Evolutionary conservation across 2,329 filamentous ascomycete species (phyloP), one percentile per base, ranked within the genome.

Genomic region (Trichoderma aggressivum): DNA sequence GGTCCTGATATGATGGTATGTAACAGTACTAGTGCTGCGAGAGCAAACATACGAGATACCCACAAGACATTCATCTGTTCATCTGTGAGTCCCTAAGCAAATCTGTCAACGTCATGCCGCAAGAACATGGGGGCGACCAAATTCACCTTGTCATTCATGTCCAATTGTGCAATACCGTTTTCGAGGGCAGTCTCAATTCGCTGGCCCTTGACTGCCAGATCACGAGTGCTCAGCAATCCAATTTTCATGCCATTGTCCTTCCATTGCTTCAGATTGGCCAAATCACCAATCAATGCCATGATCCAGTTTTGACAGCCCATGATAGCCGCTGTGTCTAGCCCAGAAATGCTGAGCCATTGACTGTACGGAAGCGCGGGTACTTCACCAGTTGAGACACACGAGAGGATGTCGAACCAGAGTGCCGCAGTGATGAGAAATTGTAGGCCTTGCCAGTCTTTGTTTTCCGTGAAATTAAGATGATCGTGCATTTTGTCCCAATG

Each of bases 241-340:
- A 12, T 21, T 53, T 53, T 3, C 14, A 53, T 24, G 3, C 47
- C 12, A 21, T 53, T 24, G 21, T 53, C 21, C 21, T 53, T 53
- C 47, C 47, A 53, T 53, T 24, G n/a, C 7, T 24, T 12, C 11
- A 53, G 21, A 21, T 24, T 21, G 47, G 47, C 47, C 11, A 53
- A 53, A 53, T 53, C 47, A 53, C 47, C 47, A 53, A 53, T 53
- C 21, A 53, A 53, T 53, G 47, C 3, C 53, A 56, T 16, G 53
- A 56, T 18, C 53, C 53, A 28, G 14, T 56, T 56, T 28, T 56
- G 53, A 4, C 26, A 56, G 14, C 53, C 53, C 53, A 56, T 56
- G 53, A 28, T 7, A 30, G 24, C 1, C 12, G 53, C 24, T 16
- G 53, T 30, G 53, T 56, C 53, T 3, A 56, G 30, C 18, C 53